Base-by-base conservation (phyloP, 331 rosid genomes). In the Malus hybrid region DNA sequence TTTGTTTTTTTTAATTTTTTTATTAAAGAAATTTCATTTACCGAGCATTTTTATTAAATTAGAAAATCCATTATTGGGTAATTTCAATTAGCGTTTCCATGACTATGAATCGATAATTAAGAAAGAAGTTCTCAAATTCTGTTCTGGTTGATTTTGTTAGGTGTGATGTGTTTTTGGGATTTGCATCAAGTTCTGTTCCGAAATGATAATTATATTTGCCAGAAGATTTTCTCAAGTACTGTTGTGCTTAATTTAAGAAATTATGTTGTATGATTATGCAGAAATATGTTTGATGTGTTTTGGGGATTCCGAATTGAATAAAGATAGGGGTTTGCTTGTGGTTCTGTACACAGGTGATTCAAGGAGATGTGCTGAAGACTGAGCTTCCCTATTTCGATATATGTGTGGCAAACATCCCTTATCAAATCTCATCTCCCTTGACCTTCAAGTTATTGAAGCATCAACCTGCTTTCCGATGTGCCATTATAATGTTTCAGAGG, bases 401-500 rank as follows among this genome's bases (percentile, higher is more conserved):
- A 48, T 89, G 98, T 19, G 96, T 93, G 77, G 96, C 98, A 1
- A 93, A 91, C 77, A 93, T 91, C 80, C 98, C 97, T 14, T 93
- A 91, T 80, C 98, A 93, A 81, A 93, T 93, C 54, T 93, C 98
- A 2, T 91, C 97, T 8, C 96, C 93, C n/a, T 96, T 89, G 36
- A 93, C 98, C 5, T 93, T 93, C 84, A 91, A 91, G 87, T 80
- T 93, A 76, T 79, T 93, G 71, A 82, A 74, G 76, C 97, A 93
- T 78, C 88, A 87, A 64, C 96, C 96, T 8, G 66, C 87, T 0
- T 93, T 93, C 81, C 77, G 98, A 66, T 90, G 97, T 50, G 97
- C 97, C 20, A 87, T 93, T 80, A 91, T 93, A 54, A 93, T 93
- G 98, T 93, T 91, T 72, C 96, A 93, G 75, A 84, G 96, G 77